Percentiles rank a stretch among this genome's conserved stretches.
phyloP scores from a whole-genome alignment of 208 protist genomes.

The Leishmania martiniquensis region DNA sequence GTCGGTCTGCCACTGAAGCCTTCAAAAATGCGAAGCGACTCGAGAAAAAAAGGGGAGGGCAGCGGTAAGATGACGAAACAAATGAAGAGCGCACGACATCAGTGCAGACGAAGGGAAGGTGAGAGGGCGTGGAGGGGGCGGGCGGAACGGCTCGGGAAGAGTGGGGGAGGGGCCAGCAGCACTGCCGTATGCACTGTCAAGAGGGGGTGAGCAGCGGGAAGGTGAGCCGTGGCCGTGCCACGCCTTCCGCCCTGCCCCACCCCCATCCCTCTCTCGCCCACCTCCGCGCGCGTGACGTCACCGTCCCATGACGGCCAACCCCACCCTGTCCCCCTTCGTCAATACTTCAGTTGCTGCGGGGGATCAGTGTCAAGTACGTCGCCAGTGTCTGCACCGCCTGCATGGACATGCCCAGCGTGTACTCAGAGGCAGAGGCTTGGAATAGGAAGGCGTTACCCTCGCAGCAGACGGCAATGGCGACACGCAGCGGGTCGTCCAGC shows the following conservation, averaged over 20 bases:
- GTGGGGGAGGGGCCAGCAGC: not conserved
- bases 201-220: not conserved
- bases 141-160: not conserved
- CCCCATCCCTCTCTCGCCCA: not conserved
- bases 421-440: conserved; percentile 39
- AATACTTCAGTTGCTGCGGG: conserved; percentile 11
- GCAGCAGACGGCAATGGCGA: conserved; percentile 60
- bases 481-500: conserved; percentile 50
- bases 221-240: not conserved
- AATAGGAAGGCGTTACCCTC: conserved; percentile 76
- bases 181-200: too few species aligned
- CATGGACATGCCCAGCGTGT: conserved; percentile 37
- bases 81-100: not conserved
- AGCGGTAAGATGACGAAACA: not conserved
- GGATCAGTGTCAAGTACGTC: conserved; percentile 41
- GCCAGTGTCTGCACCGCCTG: conserved; percentile 60
- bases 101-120: not conserved
- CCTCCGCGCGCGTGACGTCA: not conserved
- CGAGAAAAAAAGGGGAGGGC: not conserved
- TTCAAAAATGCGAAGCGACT: not conserved
- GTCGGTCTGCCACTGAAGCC: too few species aligned
- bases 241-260: not conserved
- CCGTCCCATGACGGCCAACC: not conserved
- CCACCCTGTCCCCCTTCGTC: not conserved
- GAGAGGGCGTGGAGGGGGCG: too few species aligned